These are phyloP conservation scores for Castanopsis chinensis DNA, from an alignment of 306 rosid genomes.

Conservation along the genomic window DNA sequence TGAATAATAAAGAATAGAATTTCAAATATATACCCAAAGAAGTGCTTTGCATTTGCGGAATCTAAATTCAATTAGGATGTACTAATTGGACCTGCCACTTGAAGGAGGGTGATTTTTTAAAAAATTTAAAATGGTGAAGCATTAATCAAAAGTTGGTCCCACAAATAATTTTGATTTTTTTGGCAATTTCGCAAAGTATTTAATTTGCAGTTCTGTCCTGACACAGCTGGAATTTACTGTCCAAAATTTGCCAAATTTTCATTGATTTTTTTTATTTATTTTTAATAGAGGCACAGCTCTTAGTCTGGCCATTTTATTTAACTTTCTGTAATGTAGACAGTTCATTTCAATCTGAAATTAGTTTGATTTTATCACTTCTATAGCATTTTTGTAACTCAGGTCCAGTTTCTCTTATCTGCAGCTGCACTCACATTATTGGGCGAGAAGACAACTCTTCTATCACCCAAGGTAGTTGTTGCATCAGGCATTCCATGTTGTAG, in stretches of 20 bases:
- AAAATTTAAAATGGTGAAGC: not conserved
- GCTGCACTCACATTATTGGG: constrained; percentile 95
- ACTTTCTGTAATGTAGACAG: constrained; percentile 1
- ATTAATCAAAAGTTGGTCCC: not conserved
- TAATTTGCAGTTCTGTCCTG: not conserved
- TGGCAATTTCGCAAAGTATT: not conserved
- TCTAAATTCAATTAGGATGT: not conserved
- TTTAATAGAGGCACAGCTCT: not conserved
- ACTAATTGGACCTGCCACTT: not conserved
- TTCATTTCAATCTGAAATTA: constrained; percentile 10
- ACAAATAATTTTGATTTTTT: not conserved
- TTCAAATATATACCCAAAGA: not conserved
- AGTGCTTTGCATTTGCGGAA: not conserved
- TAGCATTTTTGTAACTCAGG: constrained; percentile 46
- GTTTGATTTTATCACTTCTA: constrained; percentile 33
- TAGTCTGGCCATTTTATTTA: constrained; percentile 15
- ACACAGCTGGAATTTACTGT: not conserved
- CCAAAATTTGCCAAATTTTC: not conserved
- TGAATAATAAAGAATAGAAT: not conserved
- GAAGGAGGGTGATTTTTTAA: not conserved
- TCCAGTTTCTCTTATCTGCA: constrained; percentile 66
- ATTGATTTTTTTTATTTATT: not conserved
- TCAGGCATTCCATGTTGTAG: constrained; percentile 95
- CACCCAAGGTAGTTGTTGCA: constrained; percentile 79
- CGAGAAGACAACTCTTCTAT: constrained; percentile 86